Conservation (phyloP, 2,329 filamentous ascomycete genomes). For the Hymenoscyphus salicellus region DNA sequence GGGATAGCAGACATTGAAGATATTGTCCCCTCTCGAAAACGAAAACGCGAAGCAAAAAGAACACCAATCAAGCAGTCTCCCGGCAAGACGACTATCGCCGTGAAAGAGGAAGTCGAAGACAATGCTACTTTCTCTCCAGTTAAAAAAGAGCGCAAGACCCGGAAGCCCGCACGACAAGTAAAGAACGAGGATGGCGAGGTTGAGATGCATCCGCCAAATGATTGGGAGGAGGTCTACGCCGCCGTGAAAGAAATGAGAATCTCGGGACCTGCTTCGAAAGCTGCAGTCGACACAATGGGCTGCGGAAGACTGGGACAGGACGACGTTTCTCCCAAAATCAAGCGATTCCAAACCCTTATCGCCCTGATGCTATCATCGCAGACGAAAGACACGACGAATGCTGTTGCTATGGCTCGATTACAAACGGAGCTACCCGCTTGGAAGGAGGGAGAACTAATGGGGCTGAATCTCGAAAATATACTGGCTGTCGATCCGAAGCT, state of each 20-base stretch:
- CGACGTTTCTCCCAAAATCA: conserved; percentile 47
- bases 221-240: conserved; percentile 82
- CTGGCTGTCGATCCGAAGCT: conserved; percentile 55
- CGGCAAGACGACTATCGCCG: conserved; percentile 29
- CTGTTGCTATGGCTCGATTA: conserved; percentile 63
- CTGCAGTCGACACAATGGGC: conserved; percentile 96
- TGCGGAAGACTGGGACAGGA: conserved; percentile 73
- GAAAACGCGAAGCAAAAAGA: conserved; percentile 43
- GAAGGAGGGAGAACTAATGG: conserved; percentile 36
- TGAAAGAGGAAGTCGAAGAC: conserved; percentile 44
- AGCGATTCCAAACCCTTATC: conserved; percentile 66
- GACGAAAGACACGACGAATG: conserved; percentile 71
- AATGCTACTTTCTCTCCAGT: conserved; percentile 30
- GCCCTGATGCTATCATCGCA: conserved; percentile 71
- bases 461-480: conserved; percentile 61
- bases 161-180: conserved; percentile 48
- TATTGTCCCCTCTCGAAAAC: conserved; percentile 44
- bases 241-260: conserved; percentile 73
- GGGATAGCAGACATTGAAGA: conserved; percentile 56
- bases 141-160: conserved; percentile 36
- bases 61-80: conserved; percentile 26
- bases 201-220: conserved; percentile 59
- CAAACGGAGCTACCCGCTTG: conserved; percentile 55
- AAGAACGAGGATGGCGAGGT: conserved; percentile 41
- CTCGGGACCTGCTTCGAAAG: conserved; percentile 59